phyloP scores from a whole-genome alignment of 805 yeast genomes.

The Vanderwaltozyma tropicalis region DNA sequence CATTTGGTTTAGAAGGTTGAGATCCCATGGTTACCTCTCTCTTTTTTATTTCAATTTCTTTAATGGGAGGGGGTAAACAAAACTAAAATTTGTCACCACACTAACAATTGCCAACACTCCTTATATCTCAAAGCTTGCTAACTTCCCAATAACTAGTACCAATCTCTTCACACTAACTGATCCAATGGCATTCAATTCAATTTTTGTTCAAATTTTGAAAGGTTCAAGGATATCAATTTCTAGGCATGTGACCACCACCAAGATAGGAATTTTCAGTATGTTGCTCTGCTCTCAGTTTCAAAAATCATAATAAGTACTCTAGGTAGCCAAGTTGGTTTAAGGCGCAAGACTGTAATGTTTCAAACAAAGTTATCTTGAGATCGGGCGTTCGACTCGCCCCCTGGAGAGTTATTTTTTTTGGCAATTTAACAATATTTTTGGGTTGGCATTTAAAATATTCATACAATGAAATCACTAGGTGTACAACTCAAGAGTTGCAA shows the following conservation, averaged over 20 bases:
- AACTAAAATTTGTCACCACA: too few relatives aligned
- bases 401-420: constrained; percentile 13
- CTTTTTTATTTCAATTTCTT: neutral
- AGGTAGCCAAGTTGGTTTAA: constrained; percentile 23
- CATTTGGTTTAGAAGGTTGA: constrained; percentile 46
- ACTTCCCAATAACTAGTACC: too few relatives aligned
- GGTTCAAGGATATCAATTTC: too few relatives aligned
- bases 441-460: neutral
- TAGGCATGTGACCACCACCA: too few relatives aligned
- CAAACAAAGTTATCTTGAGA: constrained; percentile 14
- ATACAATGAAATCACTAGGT: neutral
- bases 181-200: neutral
- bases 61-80: too few relatives aligned
- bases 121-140: too few relatives aligned
- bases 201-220: too few relatives aligned
- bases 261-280: too few relatives aligned
- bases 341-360: constrained; percentile 21
- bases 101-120: too few relatives aligned
- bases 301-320: constrained; percentile 6
- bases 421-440: too few relatives aligned
- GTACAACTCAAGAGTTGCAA: neutral
- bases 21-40: too few relatives aligned
- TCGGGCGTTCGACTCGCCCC: constrained; percentile 25
- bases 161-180: neutral
- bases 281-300: too few relatives aligned